Evolutionary conservation across 441 rosid species (phyloP).

Genomic region (Theobroma grandiflorum): DNA sequence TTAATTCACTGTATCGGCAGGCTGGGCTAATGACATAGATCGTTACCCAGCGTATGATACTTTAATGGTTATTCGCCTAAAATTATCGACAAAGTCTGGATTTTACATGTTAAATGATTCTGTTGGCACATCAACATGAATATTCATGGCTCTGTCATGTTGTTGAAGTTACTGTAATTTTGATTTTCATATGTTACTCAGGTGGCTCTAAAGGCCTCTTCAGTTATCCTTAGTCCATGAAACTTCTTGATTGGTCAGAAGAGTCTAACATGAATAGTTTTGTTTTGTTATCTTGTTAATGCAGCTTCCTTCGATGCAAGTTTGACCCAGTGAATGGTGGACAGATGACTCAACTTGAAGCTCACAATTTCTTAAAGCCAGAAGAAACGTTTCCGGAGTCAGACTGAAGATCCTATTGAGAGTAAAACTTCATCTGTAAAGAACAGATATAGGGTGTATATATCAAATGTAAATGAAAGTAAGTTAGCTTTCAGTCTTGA

Average conservation of each 20-base stretch:
- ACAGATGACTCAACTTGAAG: slow-evolving; percentile 56
- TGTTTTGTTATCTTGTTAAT: slow-evolving; percentile 9
- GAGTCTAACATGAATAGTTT: neutral
- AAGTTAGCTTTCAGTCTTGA: neutral
- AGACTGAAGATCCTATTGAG: neutral
- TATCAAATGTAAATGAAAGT: slow-evolving; percentile 6
- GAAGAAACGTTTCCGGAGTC: slow-evolving; percentile 14
- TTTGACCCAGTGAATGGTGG: slow-evolving; percentile 58
- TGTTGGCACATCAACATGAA: neutral
- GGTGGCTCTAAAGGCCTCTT: neutral
- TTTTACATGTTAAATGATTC: neutral
- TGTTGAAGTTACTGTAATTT: neutral
- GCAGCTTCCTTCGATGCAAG: slow-evolving; percentile 60
- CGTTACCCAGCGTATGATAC: neutral
- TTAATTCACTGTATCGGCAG: neutral
- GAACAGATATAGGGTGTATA: neutral
- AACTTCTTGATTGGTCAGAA: neutral
- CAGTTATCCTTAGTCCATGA: neutral
- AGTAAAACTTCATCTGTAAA: neutral
- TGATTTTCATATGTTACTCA: neutral
- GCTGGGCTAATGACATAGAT: neutral
- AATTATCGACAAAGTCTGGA: neutral
- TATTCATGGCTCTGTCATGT: neutral
- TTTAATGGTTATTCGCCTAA: slow-evolving; percentile 4
- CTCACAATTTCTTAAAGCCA: slow-evolving; percentile 46